Percentiles rank a stretch among this genome's conserved stretches.
Evolutionary conservation across 2,329 filamentous ascomycete species (phyloP).

Genomic region (Aureobasidium sp.): DNA sequence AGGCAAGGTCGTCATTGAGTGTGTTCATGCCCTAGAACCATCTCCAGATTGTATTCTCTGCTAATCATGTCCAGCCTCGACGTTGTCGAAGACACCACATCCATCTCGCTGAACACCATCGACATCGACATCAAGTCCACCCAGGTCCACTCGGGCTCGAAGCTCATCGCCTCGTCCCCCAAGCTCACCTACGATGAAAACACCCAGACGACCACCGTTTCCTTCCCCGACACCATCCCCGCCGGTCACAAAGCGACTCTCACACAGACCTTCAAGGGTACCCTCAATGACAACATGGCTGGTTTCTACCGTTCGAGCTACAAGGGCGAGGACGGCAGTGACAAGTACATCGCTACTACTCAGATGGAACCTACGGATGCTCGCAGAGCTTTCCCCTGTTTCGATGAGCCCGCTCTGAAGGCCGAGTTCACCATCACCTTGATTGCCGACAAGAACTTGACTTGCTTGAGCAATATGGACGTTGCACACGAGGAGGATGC

Average conservation of each 20-base stretch:
- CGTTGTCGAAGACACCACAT: constrained; percentile 74
- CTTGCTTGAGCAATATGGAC: constrained; percentile 96
- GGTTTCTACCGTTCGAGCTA: constrained; percentile 96
- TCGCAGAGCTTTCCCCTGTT: constrained; percentile 87
- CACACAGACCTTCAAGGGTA: constrained; percentile 70
- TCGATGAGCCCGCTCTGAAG: constrained; percentile 92
- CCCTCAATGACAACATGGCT: constrained; percentile 89
- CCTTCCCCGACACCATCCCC: constrained; percentile 64
- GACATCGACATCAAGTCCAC: constrained; percentile 77
- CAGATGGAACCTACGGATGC: constrained; percentile 98
- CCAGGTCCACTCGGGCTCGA: constrained; percentile 57
- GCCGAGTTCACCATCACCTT: constrained; percentile 87
- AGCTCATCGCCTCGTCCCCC: constrained; percentile 54
- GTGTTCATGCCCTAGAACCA: constrained; percentile 28
- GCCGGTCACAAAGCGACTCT: constrained; percentile 73
- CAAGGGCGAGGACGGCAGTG: constrained; percentile 71
- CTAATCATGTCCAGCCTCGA: too few relatives aligned
- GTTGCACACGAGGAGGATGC: constrained; percentile 65
- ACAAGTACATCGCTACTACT: constrained; percentile 77
- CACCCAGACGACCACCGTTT: constrained; percentile 73
- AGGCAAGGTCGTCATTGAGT: constrained; percentile 77
- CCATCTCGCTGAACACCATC: constrained; percentile 79
- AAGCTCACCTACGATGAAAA: constrained; percentile 68
- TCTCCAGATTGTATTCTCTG: too few relatives aligned
- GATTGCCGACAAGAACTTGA: constrained; percentile 81